A percentile compares a stretch with the other conserved stretches of the same genome.
phyloP scores from a whole-genome alignment of 768 basidiomycete species.

The Tylopilus subfusipes region DNA sequence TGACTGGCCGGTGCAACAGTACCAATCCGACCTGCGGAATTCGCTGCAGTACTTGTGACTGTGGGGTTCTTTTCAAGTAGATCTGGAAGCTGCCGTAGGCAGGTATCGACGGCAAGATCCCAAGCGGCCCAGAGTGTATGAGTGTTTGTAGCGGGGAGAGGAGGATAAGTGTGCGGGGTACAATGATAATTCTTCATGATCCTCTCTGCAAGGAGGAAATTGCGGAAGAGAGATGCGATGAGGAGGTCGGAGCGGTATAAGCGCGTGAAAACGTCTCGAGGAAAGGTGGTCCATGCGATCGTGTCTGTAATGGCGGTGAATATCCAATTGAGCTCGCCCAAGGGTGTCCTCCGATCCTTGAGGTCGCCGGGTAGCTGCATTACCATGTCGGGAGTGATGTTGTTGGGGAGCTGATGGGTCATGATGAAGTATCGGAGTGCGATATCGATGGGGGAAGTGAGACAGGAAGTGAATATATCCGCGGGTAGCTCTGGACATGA shows the following conservation, averaged over 20 bases:
- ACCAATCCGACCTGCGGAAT: slow-evolving; percentile 16
- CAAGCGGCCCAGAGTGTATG: slow-evolving; percentile 96
- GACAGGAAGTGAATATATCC: slow-evolving; percentile 94
- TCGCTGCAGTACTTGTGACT: slow-evolving; percentile 18
- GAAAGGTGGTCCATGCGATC: slow-evolving; percentile 98
- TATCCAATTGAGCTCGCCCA: slow-evolving; percentile 99
- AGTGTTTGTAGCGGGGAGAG: slow-evolving; percentile 93
- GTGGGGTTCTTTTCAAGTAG: slow-evolving; percentile 49
- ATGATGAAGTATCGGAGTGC: slow-evolving; percentile 92
- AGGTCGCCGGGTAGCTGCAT: slow-evolving; percentile 95
- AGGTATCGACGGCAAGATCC: slow-evolving; percentile 96
- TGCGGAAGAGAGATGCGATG: slow-evolving; percentile 94
- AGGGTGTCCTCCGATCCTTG: slow-evolving; percentile 91
- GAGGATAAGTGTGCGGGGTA: slow-evolving; percentile 89
- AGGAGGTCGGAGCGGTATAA: slow-evolving; percentile 93
- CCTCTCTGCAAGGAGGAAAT: slow-evolving; percentile 94
- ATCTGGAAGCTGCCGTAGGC: slow-evolving; percentile 88
- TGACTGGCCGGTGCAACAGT: slow-evolving; percentile 12
- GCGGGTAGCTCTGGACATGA: slow-evolving; percentile 96
- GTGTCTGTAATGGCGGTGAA: slow-evolving; percentile 99
- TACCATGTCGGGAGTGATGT: slow-evolving; percentile 84
- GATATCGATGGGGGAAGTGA: slow-evolving; percentile 98
- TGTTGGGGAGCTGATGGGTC: slow-evolving; percentile 80
- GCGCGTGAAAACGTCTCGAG: slow-evolving; percentile 88
- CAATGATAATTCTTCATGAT: slow-evolving; percentile 99